phyloP scores from a whole-genome alignment of 139 green algal genomes.

The Diplosphaera chodatii region DNA sequence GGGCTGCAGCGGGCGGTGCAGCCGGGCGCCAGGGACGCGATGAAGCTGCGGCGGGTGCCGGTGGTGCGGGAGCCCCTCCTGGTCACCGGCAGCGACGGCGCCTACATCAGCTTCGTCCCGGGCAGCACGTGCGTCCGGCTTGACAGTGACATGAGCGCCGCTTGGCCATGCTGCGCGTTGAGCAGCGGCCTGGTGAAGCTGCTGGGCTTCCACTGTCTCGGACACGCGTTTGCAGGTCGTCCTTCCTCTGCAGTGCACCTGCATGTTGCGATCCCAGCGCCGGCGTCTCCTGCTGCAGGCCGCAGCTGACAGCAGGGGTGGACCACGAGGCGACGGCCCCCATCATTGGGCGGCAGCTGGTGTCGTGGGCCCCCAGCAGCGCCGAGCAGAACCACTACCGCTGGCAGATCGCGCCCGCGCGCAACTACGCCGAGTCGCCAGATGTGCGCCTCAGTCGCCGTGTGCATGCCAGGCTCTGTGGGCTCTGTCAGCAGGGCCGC shows the following conservation, averaged over 20 bases:
- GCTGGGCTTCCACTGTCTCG: too few relatives aligned
- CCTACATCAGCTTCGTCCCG: conserved; percentile 73
- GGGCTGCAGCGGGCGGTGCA: neutral
- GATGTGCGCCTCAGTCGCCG: too few relatives aligned
- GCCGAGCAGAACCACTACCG: conserved; percentile 53
- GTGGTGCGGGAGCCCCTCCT: conserved; percentile 11
- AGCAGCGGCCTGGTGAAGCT: too few relatives aligned
- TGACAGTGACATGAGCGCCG: too few relatives aligned
- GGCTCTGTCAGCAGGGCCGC: too few relatives aligned
- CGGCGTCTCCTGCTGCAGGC: neutral
- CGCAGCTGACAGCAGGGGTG: conserved; percentile 52
- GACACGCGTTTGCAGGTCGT: too few relatives aligned
- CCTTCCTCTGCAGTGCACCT: too few relatives aligned
- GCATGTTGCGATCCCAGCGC: too few relatives aligned
- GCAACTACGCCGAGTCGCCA: conserved; percentile 39
- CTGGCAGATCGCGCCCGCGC: conserved; percentile 45
- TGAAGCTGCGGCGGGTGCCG: conserved; percentile 3
- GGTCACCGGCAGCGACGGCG: conserved; percentile 52
- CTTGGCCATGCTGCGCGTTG: too few relatives aligned
- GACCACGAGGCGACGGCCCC: conserved; percentile 45
- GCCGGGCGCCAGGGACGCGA: neutral
- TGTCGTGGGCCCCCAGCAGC: conserved; percentile 49
- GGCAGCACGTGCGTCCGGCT: conserved; percentile 15
- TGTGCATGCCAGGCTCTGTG: too few relatives aligned
- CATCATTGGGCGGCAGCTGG: conserved; percentile 86